Evolutionary conservation across 2,329 filamentous ascomycete species (phyloP).

Genomic region (Neurospora sp.): DNA sequence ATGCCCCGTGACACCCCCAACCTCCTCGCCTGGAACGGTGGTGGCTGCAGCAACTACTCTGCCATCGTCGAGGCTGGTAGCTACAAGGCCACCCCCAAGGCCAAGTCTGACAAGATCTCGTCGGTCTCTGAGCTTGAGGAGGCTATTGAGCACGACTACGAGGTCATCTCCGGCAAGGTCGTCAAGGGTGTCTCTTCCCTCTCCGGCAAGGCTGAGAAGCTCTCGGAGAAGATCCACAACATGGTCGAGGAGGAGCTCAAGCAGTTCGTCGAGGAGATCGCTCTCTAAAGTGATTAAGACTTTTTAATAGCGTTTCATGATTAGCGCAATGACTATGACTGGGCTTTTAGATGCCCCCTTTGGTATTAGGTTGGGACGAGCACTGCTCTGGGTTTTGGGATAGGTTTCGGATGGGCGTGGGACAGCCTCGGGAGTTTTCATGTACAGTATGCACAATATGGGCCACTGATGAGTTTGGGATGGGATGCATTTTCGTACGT

Average conservation of each 20-base stretch:
- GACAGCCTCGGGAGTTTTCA: conserved; percentile 14
- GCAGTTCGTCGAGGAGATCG: conserved; percentile 47
- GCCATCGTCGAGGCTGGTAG: conserved; percentile 67
- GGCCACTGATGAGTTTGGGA: conserved; percentile 12
- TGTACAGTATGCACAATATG: conserved; percentile 17
- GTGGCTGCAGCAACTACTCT: conserved; percentile 84
- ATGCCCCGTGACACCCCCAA: conserved; percentile 83
- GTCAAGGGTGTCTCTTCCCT: conserved; percentile 43
- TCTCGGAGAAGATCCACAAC: conserved; percentile 54
- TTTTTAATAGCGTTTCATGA: conserved; percentile 9
- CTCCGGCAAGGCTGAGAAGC: conserved; percentile 48
- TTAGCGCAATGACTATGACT: conserved; percentile 11
- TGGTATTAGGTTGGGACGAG: conserved; percentile 8
- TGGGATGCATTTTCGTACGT: conserved; percentile 14
- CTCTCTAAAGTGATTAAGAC: conserved; percentile 20
- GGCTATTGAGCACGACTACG: conserved; percentile 51
- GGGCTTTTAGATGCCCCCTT: neutral
- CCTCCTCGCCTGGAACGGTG: conserved; percentile 98
- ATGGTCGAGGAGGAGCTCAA: conserved; percentile 52
- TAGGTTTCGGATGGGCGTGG: conserved; percentile 11
- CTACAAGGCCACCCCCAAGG: conserved; percentile 48
- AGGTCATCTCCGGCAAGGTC: conserved; percentile 47
- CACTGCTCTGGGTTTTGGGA: conserved; percentile 14
- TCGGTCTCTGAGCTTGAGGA: conserved; percentile 51
- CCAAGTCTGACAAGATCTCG: conserved; percentile 31